phyloP scores from a whole-genome alignment of 164 flowering plant genomes.

The Vitis cinerea region DNA sequence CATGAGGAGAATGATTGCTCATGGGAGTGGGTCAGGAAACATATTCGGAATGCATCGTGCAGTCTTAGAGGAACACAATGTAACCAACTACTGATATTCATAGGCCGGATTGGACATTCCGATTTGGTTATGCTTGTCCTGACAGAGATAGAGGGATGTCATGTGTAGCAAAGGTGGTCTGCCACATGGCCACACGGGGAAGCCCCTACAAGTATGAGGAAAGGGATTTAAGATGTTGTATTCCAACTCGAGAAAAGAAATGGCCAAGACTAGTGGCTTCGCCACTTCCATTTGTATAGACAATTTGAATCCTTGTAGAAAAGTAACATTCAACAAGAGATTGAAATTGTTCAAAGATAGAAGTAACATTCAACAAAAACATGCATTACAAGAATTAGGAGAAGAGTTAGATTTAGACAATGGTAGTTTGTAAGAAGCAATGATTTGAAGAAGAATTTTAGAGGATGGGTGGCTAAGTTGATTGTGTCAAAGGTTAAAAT shows the following conservation, averaged over 20 bases:
- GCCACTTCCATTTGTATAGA: neutral
- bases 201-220: neutral
- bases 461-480: neutral
- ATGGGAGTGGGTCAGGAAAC: too few relatives aligned
- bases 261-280: neutral
- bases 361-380: neutral
- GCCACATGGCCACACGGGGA: too few relatives aligned
- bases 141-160: too few relatives aligned
- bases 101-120: too few relatives aligned
- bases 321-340: conserved; percentile 4
- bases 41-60: too few relatives aligned
- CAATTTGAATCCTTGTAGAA: neutral
- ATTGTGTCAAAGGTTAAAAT: neutral
- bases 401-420: neutral
- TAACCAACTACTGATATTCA: too few relatives aligned
- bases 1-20: too few relatives aligned
- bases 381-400: neutral
- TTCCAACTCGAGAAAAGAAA: neutral
- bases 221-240: conserved; percentile 1
- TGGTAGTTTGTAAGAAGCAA: conserved; percentile 4
- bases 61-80: too few relatives aligned
- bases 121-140: too few relatives aligned
- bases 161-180: too few relatives aligned
- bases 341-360: neutral
- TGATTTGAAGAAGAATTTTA: neutral